These are phyloP conservation scores for Penicillium sp. DNA, from an alignment of 2,329 filamentous ascomycete species.

Conservation along the genomic window DNA sequence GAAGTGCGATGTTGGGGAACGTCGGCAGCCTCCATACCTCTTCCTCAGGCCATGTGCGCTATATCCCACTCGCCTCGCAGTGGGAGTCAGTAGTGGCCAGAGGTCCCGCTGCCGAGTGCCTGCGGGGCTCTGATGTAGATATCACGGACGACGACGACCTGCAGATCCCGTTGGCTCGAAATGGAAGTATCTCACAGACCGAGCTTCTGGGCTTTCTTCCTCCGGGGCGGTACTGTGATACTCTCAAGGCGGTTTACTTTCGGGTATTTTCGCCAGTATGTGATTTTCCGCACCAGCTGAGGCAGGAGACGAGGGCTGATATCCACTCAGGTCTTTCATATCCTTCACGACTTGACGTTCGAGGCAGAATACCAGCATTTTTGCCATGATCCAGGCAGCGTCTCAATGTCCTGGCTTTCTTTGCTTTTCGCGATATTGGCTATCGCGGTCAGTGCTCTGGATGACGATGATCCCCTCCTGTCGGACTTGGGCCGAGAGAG, in stretches of 20 bases:
- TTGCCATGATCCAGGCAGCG: slow-evolving; percentile 34
- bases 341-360: slow-evolving; percentile 44
- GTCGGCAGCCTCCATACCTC: slow-evolving; percentile 33
- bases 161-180: slow-evolving; percentile 33
- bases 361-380: slow-evolving; percentile 41
- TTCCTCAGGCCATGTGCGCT: slow-evolving; percentile 37
- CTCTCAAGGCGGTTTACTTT: slow-evolving; percentile 38
- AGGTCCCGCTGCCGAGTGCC: slow-evolving; percentile 25
- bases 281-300: not conserved
- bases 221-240: slow-evolving; percentile 37
- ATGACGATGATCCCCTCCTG: slow-evolving; percentile 37
- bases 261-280: slow-evolving; percentile 41
- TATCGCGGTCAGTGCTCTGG: slow-evolving; percentile 39
- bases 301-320: slow-evolving; percentile 8
- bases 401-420: slow-evolving; percentile 40
- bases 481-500: slow-evolving; percentile 38
- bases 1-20: slow-evolving; percentile 24
- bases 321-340: slow-evolving; percentile 36
- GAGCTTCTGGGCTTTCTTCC: slow-evolving; percentile 36
- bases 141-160: slow-evolving; percentile 32
- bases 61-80: slow-evolving; percentile 33
- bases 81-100: slow-evolving; percentile 32
- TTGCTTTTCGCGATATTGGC: slow-evolving; percentile 41
- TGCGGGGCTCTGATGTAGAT: slow-evolving; percentile 27
- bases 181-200: slow-evolving; percentile 24